Evolutionary conservation across 768 basidiomycete genomes (phyloP), one percentile per base, ranked within the genome.

Genomic region (Chalciporus chontae): DNA sequence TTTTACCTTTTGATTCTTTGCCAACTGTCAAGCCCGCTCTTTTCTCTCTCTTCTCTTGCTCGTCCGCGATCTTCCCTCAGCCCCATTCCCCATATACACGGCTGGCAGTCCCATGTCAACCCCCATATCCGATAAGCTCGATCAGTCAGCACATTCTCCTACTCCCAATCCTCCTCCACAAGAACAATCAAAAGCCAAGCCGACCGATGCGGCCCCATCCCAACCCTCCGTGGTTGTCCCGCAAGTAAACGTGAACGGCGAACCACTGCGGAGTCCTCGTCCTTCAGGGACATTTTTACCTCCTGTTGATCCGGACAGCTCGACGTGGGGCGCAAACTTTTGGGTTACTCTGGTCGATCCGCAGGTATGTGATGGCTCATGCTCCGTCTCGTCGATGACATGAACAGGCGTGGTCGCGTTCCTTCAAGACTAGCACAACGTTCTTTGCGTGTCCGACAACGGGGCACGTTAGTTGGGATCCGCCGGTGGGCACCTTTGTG

Each of bases 331-430:
- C 5, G 81, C 87, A 23, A 85, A 92, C 66, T 95, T 96, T 65
- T 96, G 94, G 94, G 90, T 95, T 7, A 94, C 94, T 6, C 76
- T 95, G 45, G 79, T 87, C 42, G 93, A 96, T 75, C 94, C 94
- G 23, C 83, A 89, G 77, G 93, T 89, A 65, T 57, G 77, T 76
- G 47, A 9, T 38, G 6, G 49, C 46, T 45, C 48, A 13, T 45
- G 39, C 36, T 59, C 34, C 32, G n/a, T 26, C 29, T 44, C 29
- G 48, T 53, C 36, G 45, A 39, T 49, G 43, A 51, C 45, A 45
- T 31, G 29, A 50, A 51, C 40, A 40, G 56, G 37, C 52, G 27
- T 44, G 34, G 18, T 23, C 27, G 39, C 26, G 39, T 51, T 37
- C 36, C 29, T 49, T 50, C 32, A 58, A 81, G 79, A 78, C 76